Evolutionary conservation across 345 rosid genomes (phyloP), one percentile per base, ranked within the genome.

Genomic region (Citrus medica): DNA sequence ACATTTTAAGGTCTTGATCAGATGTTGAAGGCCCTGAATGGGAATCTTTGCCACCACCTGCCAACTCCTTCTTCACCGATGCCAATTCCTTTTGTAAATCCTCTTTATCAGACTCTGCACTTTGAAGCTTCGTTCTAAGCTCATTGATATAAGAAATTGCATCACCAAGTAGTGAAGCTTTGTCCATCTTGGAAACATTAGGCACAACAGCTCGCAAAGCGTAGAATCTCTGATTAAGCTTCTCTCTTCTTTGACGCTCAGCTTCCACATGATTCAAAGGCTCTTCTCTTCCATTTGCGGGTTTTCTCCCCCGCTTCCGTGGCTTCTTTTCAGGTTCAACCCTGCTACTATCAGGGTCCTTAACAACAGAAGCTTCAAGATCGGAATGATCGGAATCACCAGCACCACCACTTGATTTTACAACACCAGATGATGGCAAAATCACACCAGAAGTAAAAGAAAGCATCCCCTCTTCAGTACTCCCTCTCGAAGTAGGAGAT

Each of bases 161-260:
- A 61, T 95, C 99, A 9, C 94, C 99, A 0, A 95, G 90, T 10
- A 95, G 91, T 9, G 99, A 97, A 35, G 99, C 99, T 78, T 97
- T 97, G 65, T 97, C 99, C 99, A 95, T 95, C 82, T 95, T 95
- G 0, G 99, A 95, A 2, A 95, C 97, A 27, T 92, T 93, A 21
- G 99, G 99, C 72, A 95, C 99, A 70, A 93, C 94, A 55, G 96
- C 98, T 79, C 99, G 87, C 28, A 95, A 76, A 0, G 99, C 89
- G 32, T 95, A 95, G 80, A 95, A 93, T 80, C 86, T 85, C 82
- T 93, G 98, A 79, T 95, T 95, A 51, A 95, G 90, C 89, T 93
- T 95, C 93, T 95, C 98, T 74, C 98, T 88, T 86, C 99, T 92
- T 80, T 95, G 99, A 67, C 99, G 90, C 90, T 95, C 99, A 40